Base-by-base conservation (phyloP, 345 rosid genomes). In the Barbarea vulgaris region DNA sequence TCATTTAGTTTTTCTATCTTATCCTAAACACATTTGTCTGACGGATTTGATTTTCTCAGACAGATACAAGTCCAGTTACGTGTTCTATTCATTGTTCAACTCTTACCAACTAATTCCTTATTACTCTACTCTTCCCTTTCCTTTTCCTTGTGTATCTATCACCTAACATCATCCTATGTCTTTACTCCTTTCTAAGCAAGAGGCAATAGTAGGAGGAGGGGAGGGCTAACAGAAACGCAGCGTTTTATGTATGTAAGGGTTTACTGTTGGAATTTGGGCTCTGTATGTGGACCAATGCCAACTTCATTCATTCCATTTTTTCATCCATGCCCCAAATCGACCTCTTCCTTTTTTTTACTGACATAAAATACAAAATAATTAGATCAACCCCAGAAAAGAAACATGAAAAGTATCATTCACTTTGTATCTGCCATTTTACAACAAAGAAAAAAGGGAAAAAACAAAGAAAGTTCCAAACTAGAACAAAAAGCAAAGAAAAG, bases 401-500 rank as follows among this genome's bases (percentile, higher is more conserved):
- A 21, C 12, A 60, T 21, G 48, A n/a, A 60, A 60, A 39, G 18
- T 60, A 31, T 37, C 39, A 0, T 12, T 22, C 17, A 36, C 15
- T 59, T 19, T 59, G n/a, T 51, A 13, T 52, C 9, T 51, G 48
- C 51, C 51, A 67, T 52, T 67, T 34, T 34, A 67, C 61, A 67
- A 42, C 30, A 36, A 9, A 52, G 25, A 3, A 15, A 21, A 24
- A 67, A 9, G 6, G 56, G 0, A 4, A 34, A 36, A 1, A n/a
- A n/a, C n/a, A n/a, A n/a, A n/a, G n/a, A 56, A 33, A 17, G 15
- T 4, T 31, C 21, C 30, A 31, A 48, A 65, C 2, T 21, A 14
- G 27, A 50, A 48, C 44, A 21, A 66, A 39, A 46, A 1, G 11
- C 31, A 51, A 67, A 51, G 48, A n/a, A 21, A 50, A 48, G 30